Base-by-base conservation (phyloP, 192 early-diverging fungal species). In the Coemansia asiatica region DNA sequence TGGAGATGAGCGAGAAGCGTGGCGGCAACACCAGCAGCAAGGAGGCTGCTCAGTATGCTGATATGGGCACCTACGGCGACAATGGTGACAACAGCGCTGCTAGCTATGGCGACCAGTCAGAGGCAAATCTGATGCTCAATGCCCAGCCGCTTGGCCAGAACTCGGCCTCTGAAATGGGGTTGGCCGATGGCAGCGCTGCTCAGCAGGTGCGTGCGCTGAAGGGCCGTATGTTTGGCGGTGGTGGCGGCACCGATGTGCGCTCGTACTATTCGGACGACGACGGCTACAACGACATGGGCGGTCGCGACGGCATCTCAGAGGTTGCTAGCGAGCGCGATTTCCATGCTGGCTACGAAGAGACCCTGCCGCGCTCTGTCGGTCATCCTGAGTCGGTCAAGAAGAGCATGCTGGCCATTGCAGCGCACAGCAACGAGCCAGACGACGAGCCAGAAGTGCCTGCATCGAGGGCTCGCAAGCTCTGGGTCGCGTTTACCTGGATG, bases 191-290 rank as follows among this genome's bases (percentile, higher is more conserved):
- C 27, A 40, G 66, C 16, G 74, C 66, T 18, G 68, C 70, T 26
- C 76, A 78, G 60, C 79, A 85, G 4, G 63, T 68, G 26, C 76
- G 81, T 27, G 71, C 76, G 54, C 81, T 83, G 29, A 69, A 74
- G 56, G 75, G 76, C 54, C 75, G 76, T 62, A 72, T 77, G 76
- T 63, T 78, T 53, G 80, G 80, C 55, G 70, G 28, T 22, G 64
- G 80, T 49, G 70, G 28, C 22, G 64, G 29, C n/a, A 72, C 85
- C 76, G 87, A 89, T 48, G 77, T 74, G n/a, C 82, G 82, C 35
- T 85, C 84, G 50, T 84, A 82, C 55, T 75, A 82, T 53, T 89
- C 87, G 18, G 87, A 89, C 54, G 86, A 89, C 48, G 87, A 89
- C 49, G 81, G 66, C 26, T 87, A 85, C 63, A 83, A 83, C 67